These are phyloP conservation scores for Xylaria sp. DNA, from an alignment of 2,329 filamentous ascomycete genomes.

Conservation along the genomic window DNA sequence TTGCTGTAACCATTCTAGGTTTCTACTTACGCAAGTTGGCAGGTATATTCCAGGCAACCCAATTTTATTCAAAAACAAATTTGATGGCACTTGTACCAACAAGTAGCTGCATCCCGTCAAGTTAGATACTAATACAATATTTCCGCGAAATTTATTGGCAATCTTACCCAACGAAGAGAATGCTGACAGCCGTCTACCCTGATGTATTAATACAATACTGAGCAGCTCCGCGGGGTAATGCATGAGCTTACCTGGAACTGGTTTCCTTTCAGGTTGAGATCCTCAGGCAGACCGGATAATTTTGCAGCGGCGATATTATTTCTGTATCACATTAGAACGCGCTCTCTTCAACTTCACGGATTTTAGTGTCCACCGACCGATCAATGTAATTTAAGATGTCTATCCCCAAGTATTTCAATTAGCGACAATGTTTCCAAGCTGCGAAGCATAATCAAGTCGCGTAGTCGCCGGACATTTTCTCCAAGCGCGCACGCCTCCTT, in stretches of 20 bases:
- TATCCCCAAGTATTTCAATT: slow-evolving; percentile 23
- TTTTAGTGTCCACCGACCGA: slow-evolving; percentile 37
- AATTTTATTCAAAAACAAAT: slow-evolving; percentile 63
- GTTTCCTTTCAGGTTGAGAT: slow-evolving; percentile 49
- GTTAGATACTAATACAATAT: slow-evolving; percentile 1
- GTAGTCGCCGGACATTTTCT: neutral
- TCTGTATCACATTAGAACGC: slow-evolving; percentile 45
- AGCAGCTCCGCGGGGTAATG: neutral
- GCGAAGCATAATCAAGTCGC: slow-evolving; percentile 2
- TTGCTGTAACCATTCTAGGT: neutral
- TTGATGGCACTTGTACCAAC: slow-evolving; percentile 64
- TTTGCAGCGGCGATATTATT: slow-evolving; percentile 68
- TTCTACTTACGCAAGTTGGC: slow-evolving; percentile 55
- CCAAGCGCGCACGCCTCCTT: neutral
- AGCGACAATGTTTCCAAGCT: slow-evolving; percentile 14
- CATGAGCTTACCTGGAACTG: slow-evolving; percentile 51
- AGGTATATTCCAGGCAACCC: slow-evolving; percentile 61
- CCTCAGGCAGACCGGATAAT: slow-evolving; percentile 59
- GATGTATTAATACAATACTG: slow-evolving; percentile 29
- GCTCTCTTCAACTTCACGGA: neutral
- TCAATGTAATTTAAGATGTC: slow-evolving; percentile 48
- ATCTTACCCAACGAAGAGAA: slow-evolving; percentile 61
- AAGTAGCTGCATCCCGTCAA: slow-evolving; percentile 54
- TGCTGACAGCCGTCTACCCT: slow-evolving; percentile 59
- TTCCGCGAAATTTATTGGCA: neutral